A percentile compares a stretch with the other conserved stretches of the same genome.
These are phyloP conservation scores for Botrytis porri DNA, from an alignment of 2,329 filamentous ascomycete species.

Conservation along the genomic window DNA sequence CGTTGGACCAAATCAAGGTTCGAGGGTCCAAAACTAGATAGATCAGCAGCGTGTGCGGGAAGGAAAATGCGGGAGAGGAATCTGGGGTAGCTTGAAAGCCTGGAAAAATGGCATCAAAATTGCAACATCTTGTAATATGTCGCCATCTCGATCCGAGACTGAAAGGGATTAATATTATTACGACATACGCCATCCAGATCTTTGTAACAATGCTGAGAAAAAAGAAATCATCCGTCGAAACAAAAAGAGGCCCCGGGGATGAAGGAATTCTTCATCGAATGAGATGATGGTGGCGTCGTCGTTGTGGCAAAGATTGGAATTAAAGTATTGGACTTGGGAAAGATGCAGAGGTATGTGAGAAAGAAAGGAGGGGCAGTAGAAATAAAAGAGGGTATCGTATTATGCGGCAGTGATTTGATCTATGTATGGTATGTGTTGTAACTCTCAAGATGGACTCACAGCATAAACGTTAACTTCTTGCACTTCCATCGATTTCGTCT, in stretches of 20 bases:
- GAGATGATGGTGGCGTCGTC: slow-evolving; percentile 7
- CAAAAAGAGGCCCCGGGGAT: not conserved
- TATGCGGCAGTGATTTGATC: not conserved
- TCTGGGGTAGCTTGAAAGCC: slow-evolving; percentile 11
- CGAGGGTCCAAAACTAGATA: not conserved
- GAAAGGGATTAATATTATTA: not conserved
- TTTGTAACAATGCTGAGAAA: not conserved
- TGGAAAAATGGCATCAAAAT: not conserved
- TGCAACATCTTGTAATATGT: not conserved
- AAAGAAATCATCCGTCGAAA: not conserved
- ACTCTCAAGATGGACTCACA: not conserved
- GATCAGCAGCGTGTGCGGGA: not conserved
- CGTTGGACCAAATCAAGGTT: not conserved
- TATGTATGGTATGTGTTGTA: not conserved
- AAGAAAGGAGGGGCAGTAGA: not conserved
- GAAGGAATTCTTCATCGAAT: not conserved
- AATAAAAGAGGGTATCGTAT: not conserved
- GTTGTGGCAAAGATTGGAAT: not conserved
- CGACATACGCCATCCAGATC: not conserved
- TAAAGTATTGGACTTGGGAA: not conserved
- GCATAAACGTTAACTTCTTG: not conserved
- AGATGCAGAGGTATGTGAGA: not conserved
- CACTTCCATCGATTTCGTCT: not conserved
- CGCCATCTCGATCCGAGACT: not conserved
- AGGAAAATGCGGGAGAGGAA: not conserved